These are phyloP conservation scores for Scedosporium aurantiacum DNA, from an alignment of 2,329 filamentous ascomycete species.

Conservation along the genomic window DNA sequence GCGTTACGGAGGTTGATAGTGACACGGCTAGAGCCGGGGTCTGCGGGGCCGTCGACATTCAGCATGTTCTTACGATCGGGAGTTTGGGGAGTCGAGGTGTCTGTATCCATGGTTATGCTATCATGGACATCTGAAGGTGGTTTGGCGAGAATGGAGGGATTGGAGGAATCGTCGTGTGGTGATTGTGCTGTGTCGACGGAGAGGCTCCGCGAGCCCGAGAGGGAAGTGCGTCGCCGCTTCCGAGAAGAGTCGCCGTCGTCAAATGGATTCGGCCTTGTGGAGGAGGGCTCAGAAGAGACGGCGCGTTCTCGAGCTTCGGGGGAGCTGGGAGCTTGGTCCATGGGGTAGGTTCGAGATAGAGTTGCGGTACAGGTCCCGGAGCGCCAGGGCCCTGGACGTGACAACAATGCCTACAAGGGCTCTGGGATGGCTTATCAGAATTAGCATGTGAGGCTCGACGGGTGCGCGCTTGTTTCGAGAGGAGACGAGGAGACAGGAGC, in stretches of 20 bases:
- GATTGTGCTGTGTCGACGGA: constrained; percentile 34
- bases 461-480: background rate
- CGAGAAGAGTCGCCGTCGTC: constrained; percentile 47
- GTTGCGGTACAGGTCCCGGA: constrained; percentile 28
- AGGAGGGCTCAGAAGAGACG: constrained; percentile 51
- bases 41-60: constrained; percentile 13
- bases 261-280: constrained; percentile 54
- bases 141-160: constrained; percentile 20
- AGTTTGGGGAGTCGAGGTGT: constrained; percentile 17
- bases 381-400: constrained; percentile 36
- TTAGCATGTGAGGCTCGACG: constrained; percentile 43
- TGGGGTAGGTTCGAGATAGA: constrained; percentile 32
- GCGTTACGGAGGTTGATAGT: constrained; percentile 48
- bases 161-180: constrained; percentile 19
- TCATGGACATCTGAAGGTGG: constrained; percentile 16
- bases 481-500: too few species aligned
- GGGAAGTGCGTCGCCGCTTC: constrained; percentile 52
- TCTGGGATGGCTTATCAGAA: constrained; percentile 38
- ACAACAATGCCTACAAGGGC: constrained; percentile 43
- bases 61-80: constrained; percentile 3
- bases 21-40: constrained; percentile 43
- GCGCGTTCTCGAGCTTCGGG: constrained; percentile 45
- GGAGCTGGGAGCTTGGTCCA: constrained; percentile 40
- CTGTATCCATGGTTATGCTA: constrained; percentile 30
- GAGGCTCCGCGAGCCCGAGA: constrained; percentile 40